Conservation (phyloP, 805 yeast species). For the Myxozyma geophila region DNA sequence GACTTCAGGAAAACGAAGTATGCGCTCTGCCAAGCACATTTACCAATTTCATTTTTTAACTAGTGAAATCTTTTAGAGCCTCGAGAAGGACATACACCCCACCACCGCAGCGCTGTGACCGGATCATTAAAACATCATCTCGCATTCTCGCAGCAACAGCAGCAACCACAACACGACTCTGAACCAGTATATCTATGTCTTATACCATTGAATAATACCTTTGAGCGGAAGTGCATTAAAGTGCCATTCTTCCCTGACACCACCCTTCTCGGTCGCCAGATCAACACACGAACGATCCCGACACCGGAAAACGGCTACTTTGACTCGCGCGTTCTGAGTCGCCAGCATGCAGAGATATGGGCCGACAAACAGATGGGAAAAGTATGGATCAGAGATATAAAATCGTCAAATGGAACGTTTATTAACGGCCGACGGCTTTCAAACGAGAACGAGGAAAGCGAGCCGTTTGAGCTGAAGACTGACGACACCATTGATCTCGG, state of each 20-base stretch:
- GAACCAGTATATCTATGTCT: conserved; percentile 45
- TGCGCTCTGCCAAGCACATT: background rate
- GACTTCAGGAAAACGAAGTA: conserved; percentile 23
- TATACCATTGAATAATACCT: conserved; percentile 77
- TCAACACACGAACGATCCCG: conserved; percentile 56
- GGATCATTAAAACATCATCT: conserved; percentile 6
- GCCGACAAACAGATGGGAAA: conserved; percentile 67
- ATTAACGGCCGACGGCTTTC: conserved; percentile 75
- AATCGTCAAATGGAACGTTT: conserved; percentile 93
- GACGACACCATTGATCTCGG: conserved; percentile 94
- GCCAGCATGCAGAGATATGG: conserved; percentile 92
- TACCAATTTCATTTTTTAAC: background rate
- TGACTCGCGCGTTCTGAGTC: conserved; percentile 87
- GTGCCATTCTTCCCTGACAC: conserved; percentile 85
- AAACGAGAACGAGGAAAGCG: conserved; percentile 57
- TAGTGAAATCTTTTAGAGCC: conserved; percentile 14
- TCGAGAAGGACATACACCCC: conserved; percentile 26
- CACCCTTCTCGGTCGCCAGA: conserved; percentile 87
- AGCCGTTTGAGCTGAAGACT: conserved; percentile 63
- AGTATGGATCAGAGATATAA: conserved; percentile 80
- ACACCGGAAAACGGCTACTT: conserved; percentile 84
- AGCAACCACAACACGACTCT: conserved; percentile 8
- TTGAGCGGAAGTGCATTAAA: conserved; percentile 74
- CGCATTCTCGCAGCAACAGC: conserved; percentile 4
- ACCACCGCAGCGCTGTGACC: conserved; percentile 12